Conservation (phyloP, 176 grass and related monocot species). For the Musa beccarii region DNA sequence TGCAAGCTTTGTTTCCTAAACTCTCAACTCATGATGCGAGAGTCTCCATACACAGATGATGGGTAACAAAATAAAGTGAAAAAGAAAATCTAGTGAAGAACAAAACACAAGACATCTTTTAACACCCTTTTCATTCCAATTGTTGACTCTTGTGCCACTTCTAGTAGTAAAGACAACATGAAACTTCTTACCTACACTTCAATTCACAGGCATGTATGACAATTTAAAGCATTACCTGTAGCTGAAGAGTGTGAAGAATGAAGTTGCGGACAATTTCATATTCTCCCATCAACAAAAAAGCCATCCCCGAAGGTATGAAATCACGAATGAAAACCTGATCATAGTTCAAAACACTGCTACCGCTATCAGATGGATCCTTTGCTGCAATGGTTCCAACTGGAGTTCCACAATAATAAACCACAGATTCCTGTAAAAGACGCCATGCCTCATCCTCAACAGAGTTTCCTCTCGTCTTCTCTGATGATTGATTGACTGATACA, state of each 20-base stretch:
- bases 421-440: conserved; percentile 55
- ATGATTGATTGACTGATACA: conserved; percentile 16
- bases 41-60: too few species aligned
- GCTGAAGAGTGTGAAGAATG: conserved; percentile 86
- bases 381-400: conserved; percentile 85
- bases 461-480: conserved; percentile 26
- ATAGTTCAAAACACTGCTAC: conserved; percentile 61
- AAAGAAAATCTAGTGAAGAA: neutral
- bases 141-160: neutral
- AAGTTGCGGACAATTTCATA: conserved; percentile 86
- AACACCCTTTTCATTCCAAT: neutral
- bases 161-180: neutral
- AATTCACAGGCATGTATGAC: neutral
- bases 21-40: too few species aligned
- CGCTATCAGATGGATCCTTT: conserved; percentile 68
- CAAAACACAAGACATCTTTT: neutral
- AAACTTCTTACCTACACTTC: neutral
- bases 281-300: conserved; percentile 80
- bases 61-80: neutral
- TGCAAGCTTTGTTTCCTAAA: too few species aligned
- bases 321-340: conserved; percentile 89
- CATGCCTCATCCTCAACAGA: conserved; percentile 68
- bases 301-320: conserved; percentile 81
- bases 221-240: conserved; percentile 43
- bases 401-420: conserved; percentile 76